These are phyloP conservation scores for Ciborinia camelliae DNA, from an alignment of 2,329 filamentous ascomycete species.

Conservation along the genomic window DNA sequence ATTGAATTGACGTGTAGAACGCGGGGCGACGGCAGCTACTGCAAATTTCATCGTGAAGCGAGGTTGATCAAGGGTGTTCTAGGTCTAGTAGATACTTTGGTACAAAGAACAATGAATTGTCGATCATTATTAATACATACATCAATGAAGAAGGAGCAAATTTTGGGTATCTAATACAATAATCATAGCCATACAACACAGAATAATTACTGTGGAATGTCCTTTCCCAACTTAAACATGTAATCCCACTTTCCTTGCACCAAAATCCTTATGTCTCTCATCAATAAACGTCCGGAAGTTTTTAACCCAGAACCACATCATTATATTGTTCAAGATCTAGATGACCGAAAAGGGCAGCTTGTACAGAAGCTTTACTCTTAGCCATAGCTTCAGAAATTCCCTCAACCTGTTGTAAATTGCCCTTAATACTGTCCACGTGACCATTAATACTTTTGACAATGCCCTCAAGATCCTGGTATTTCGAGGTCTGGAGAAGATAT, in stretches of 20 bases:
- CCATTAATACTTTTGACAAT: slow-evolving; percentile 32
- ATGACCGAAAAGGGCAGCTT: slow-evolving; percentile 35
- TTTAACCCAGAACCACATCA: slow-evolving; percentile 34
- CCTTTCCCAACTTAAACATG: neutral
- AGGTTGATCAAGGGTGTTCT: slow-evolving; percentile 18
- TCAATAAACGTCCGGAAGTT: neutral
- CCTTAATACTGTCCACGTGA: slow-evolving; percentile 37
- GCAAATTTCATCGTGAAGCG: slow-evolving; percentile 20
- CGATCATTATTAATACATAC: slow-evolving; percentile 12
- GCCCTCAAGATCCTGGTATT: slow-evolving; percentile 32
- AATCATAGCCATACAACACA: neutral
- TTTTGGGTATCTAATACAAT: slow-evolving; percentile 14
- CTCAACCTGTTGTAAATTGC: slow-evolving; percentile 36
- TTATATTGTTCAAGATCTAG: slow-evolving; percentile 34
- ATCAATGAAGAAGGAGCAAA: neutral
- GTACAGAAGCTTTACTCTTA: slow-evolving; percentile 35
- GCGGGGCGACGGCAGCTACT: slow-evolving; percentile 14
- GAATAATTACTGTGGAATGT: neutral
- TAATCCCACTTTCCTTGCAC: slow-evolving; percentile 11
- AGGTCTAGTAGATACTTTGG: slow-evolving; percentile 9
- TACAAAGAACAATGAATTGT: slow-evolving; percentile 14
- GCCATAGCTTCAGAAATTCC: slow-evolving; percentile 35
- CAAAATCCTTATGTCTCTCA: neutral
- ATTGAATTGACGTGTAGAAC: slow-evolving; percentile 17
- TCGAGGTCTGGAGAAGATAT: slow-evolving; percentile 25